Percentiles rank a stretch among this genome's conserved stretches.
These are phyloP conservation scores for Arxiozyma slooffiae DNA, from an alignment of 1,139 yeast genomes.

Conservation along the genomic window DNA sequence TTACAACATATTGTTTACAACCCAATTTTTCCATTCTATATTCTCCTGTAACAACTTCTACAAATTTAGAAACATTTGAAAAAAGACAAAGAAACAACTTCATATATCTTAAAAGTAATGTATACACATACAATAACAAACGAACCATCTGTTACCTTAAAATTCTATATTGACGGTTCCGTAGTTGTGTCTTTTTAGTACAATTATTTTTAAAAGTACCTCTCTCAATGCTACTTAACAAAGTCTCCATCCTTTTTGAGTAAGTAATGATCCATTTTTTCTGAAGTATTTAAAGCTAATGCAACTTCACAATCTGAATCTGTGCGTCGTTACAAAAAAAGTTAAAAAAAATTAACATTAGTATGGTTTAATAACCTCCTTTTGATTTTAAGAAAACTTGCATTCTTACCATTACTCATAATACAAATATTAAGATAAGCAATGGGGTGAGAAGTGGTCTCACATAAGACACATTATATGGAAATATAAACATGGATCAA, in stretches of 20 bases:
- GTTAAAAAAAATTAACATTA: slow-evolving; percentile 71
- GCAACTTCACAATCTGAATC: slow-evolving; percentile 96
- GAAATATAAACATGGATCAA: slow-evolving; percentile 96
- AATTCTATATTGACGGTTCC: slow-evolving; percentile 84
- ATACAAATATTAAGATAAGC: slow-evolving; percentile 79
- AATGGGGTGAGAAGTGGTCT: slow-evolving; percentile 94
- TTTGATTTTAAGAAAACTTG: slow-evolving; percentile 65
- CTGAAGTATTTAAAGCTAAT: slow-evolving; percentile 66
- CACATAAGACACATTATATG: slow-evolving; percentile 86
- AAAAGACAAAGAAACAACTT: slow-evolving; percentile 94
- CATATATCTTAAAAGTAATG: slow-evolving; percentile 80
- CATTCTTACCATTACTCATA: slow-evolving; percentile 94
- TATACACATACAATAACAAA: slow-evolving; percentile 84
- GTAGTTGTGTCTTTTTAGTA: slow-evolving; percentile 38
- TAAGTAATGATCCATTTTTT: slow-evolving; percentile 69
- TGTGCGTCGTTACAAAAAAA: slow-evolving; percentile 80
- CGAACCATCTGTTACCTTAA: slow-evolving; percentile 91
- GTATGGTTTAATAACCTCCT: slow-evolving; percentile 60
- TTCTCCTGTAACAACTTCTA: slow-evolving; percentile 81
- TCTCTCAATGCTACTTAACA: slow-evolving; percentile 49
- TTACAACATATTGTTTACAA: slow-evolving; percentile 86
- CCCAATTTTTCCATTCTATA: slow-evolving; percentile 90
- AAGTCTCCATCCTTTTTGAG: slow-evolving; percentile 37
- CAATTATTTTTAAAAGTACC: slow-evolving; percentile 68
- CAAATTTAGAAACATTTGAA: slow-evolving; percentile 84